Conservation (phyloP, 2,329 filamentous ascomycete genomes). For the Microcera coccophila region DNA sequence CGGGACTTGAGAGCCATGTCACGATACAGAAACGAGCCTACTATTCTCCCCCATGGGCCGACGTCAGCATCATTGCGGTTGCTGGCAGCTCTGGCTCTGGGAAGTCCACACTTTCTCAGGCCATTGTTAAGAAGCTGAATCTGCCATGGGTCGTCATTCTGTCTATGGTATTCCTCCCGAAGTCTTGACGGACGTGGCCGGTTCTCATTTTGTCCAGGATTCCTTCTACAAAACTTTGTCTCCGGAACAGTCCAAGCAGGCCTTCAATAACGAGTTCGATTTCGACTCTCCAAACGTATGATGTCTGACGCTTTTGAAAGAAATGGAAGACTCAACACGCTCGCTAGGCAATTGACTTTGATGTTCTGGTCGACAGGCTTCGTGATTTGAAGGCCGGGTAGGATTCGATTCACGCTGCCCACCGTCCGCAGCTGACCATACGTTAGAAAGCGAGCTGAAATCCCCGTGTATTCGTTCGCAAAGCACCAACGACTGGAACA, state of each 20-base stretch:
- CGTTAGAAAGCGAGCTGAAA: slow-evolving; percentile 74
- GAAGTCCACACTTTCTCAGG: slow-evolving; percentile 89
- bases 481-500: slow-evolving; percentile 77
- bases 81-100: slow-evolving; percentile 91
- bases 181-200: neutral
- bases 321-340: slow-evolving; percentile 2
- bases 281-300: slow-evolving; percentile 81
- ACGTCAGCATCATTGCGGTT: slow-evolving; percentile 94
- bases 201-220: slow-evolving; percentile 56
- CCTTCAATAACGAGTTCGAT: slow-evolving; percentile 89
- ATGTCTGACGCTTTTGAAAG: neutral
- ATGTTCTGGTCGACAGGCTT: slow-evolving; percentile 74
- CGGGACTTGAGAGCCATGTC: slow-evolving; percentile 39
- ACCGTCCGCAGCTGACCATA: neutral
- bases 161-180: slow-evolving; percentile 66
- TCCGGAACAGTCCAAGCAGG: slow-evolving; percentile 70
- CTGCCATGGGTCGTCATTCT: slow-evolving; percentile 97
- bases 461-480: slow-evolving; percentile 92
- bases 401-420: slow-evolving; percentile 14
- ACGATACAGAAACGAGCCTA: slow-evolving; percentile 60
- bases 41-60: slow-evolving; percentile 92
- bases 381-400: slow-evolving; percentile 89
- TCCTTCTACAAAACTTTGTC: slow-evolving; percentile 94
- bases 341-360: slow-evolving; percentile 79
- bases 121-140: slow-evolving; percentile 85